Percentiles rank a stretch among this genome's conserved stretches.
Conservation (phyloP, 2,329 filamentous ascomycete species). For the Sporothrix protearum region DNA sequence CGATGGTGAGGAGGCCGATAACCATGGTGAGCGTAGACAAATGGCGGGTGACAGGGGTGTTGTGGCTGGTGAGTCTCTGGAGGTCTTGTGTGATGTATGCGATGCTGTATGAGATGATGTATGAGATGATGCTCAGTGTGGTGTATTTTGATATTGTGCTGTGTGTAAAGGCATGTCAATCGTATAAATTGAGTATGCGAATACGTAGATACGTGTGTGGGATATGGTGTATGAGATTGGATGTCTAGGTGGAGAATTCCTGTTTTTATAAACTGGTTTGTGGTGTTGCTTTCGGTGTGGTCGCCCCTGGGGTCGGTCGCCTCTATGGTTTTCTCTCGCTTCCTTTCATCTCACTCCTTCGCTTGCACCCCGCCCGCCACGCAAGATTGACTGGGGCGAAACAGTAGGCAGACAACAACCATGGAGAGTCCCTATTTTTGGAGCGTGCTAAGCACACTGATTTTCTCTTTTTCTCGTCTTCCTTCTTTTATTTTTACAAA, state of each 20-base stretch:
- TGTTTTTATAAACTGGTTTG: conserved; percentile 15
- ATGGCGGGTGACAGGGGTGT: background rate
- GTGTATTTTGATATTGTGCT: background rate
- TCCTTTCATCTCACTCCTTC: background rate
- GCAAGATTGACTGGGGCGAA: background rate
- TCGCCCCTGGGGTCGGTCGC: background rate
- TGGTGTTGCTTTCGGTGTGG: background rate
- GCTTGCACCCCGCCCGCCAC: background rate
- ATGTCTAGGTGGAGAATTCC: background rate
- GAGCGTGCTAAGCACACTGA: background rate
- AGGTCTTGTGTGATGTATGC: background rate
- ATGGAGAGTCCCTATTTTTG: background rate
- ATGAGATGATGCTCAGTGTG: background rate
- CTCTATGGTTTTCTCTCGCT: background rate
- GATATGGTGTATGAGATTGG: too few relatives aligned
- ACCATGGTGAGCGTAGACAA: conserved; percentile 37
- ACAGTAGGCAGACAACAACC: background rate
- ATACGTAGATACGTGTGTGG: background rate
- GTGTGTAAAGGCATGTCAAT: background rate
- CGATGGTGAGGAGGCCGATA: conserved; percentile 50
- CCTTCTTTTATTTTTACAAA: background rate
- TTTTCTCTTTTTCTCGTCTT: background rate
- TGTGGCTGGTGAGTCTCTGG: background rate
- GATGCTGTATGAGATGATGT: background rate
- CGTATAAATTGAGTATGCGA: too few relatives aligned